Evolutionary conservation across 805 yeast species (phyloP), one percentile per base, ranked within the genome.

Genomic region (Candida loeiensis): DNA sequence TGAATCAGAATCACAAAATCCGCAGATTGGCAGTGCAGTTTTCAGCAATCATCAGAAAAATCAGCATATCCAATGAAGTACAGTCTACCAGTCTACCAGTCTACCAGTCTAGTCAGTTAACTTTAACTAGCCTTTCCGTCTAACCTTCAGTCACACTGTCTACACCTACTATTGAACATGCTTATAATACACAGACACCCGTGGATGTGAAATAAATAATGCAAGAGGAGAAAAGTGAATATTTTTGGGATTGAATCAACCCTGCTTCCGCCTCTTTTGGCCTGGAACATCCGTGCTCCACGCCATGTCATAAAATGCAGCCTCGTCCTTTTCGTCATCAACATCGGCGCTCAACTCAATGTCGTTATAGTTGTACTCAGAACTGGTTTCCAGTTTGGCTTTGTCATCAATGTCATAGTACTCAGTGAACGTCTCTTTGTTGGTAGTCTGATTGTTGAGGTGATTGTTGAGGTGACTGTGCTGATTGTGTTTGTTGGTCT

Each of bases 241-340:
- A 6, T 21, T 21, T 21, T 21, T 9, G 24, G 8, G 6, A 21
- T 21, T 21, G 8, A 6, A 26, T 26, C n/a, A 28, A n/a, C 6
- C 18, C 21, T 30, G 33, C 13, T 11, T 30, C 15, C 33, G 20
- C n/a, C 33, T 16, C 33, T 30, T 30, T 13, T 26, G 29, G 5
- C 12, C 29, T 17, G 20, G 11, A 8, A 5, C 20, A 30, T 13
- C 39, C n/a, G 30, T 29, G 29, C 34, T 32, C 59, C 59, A 54
- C n/a, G 46, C 35, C 12, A 34, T 22, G n/a, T 43, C 42, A 39
- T 51, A 54, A 19, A 45, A 53, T 11, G 37, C 34, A 30, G 47
- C 53, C 17, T 55, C 57, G 12, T 51, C 53, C 13, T 36, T 31
- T 4, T 52, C 56, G 13, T 47, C 49, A 9, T 43, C 50, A 3